phyloP scores from a whole-genome alignment of 1,139 yeast species.

The Lodderomyces margitis region DNA sequence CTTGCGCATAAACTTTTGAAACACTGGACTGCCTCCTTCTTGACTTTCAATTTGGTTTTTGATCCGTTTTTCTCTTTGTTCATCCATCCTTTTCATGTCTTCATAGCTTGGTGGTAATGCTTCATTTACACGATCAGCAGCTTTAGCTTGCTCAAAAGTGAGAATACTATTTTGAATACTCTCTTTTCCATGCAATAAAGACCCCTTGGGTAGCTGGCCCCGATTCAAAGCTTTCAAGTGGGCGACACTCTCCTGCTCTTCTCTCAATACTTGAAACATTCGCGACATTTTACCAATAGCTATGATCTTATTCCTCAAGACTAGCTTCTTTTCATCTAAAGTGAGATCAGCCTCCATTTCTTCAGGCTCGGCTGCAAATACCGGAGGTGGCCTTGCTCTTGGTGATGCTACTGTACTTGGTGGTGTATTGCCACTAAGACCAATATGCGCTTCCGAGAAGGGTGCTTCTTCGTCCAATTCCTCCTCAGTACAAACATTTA shows the following conservation, averaged over 20 bases:
- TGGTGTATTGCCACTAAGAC: conserved; percentile 5
- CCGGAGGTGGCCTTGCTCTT: conserved; percentile 15
- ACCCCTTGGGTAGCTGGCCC: conserved; percentile 76
- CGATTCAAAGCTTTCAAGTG: conserved; percentile 72
- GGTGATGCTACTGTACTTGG: conserved; percentile 8
- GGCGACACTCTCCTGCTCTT: conserved; percentile 85
- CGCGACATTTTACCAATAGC: conserved; percentile 95
- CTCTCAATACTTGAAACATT: conserved; percentile 86
- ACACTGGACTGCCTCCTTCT: conserved; percentile 31
- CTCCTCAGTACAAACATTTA: conserved; percentile 93
- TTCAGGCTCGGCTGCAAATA: conserved; percentile 7
- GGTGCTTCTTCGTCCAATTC: conserved; percentile 79
- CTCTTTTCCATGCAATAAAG: conserved; percentile 77
- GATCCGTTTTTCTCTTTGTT: conserved; percentile 40
- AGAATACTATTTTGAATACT: conserved; percentile 70
- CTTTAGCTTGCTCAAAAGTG: conserved; percentile 81
- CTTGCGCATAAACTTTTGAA: conserved; percentile 42
- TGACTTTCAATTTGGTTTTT: conserved; percentile 46
- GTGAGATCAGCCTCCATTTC: conserved; percentile 22
- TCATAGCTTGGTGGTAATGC: conserved; percentile 82
- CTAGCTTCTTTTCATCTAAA: conserved; percentile 51
- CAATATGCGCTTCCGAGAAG: conserved; percentile 22
- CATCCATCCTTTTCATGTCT: conserved; percentile 48
- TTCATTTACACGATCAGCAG: conserved; percentile 82
- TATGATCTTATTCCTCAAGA: conserved; percentile 81